Conservation (phyloP, 2,329 filamentous ascomycete species). For the Alternaria gaisen region DNA sequence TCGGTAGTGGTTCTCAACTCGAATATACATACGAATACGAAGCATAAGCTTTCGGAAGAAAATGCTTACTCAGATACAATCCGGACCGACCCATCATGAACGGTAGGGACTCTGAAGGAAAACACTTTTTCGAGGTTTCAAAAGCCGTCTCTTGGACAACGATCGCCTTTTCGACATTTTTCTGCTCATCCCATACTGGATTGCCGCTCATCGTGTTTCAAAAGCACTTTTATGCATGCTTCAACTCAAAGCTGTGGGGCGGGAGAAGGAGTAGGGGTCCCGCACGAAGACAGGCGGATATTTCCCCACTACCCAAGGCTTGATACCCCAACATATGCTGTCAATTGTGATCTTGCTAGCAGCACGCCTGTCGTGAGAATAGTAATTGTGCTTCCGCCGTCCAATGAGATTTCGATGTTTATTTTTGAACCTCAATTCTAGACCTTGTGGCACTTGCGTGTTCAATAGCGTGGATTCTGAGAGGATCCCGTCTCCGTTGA, state of each 20-base stretch:
- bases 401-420: slow-evolving; percentile 1
- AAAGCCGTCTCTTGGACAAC: background rate
- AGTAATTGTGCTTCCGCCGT: background rate
- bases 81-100: background rate
- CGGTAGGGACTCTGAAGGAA: background rate
- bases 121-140: background rate
- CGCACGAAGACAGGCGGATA: background rate
- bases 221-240: slow-evolving; percentile 3
- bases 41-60: slow-evolving; percentile 1
- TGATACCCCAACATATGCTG: slow-evolving; percentile 3
- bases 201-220: background rate
- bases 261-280: background rate
- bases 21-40: slow-evolving; percentile 7
- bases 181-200: background rate
- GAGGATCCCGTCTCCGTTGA: slow-evolving; percentile 4
- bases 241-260: background rate
- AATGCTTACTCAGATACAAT: background rate
- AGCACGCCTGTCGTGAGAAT: background rate
- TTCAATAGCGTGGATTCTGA: slow-evolving; percentile 17
- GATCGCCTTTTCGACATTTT: background rate
- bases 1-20: background rate
- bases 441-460: slow-evolving; percentile 9
- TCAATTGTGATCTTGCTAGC: background rate
- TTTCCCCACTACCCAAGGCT: slow-evolving; percentile 1
- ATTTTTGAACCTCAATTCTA: slow-evolving; percentile 13